phyloP scores from a whole-genome alignment of 441 rosid genomes.

The Raphanus hybrid region DNA sequence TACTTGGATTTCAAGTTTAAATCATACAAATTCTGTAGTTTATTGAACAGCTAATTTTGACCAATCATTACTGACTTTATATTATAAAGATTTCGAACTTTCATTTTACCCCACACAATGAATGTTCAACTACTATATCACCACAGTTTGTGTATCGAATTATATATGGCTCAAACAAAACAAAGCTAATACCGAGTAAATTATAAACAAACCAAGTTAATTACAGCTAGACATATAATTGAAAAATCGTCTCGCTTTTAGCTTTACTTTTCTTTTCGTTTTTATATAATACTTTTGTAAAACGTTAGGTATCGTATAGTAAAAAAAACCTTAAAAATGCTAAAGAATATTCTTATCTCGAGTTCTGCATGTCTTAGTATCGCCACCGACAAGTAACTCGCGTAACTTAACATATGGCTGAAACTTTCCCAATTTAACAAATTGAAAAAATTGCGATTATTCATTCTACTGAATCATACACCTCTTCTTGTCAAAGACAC shows the following conservation, averaged over 20 bases:
- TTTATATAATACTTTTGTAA: constrained; percentile 23
- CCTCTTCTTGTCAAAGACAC: constrained; percentile 18
- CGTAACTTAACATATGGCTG: constrained; percentile 26
- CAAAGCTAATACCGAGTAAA: not conserved
- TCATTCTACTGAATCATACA: not conserved
- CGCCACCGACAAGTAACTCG: constrained; percentile 40
- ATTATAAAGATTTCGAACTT: not conserved
- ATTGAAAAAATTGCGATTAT: constrained; percentile 1
- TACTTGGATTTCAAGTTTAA: not conserved
- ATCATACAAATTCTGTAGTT: not conserved
- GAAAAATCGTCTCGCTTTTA: not conserved
- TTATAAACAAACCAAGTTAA: not conserved
- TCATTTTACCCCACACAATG: not conserved
- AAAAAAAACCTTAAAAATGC: constrained; percentile 38
- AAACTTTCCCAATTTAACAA: not conserved
- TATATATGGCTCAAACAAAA: constrained; percentile 7
- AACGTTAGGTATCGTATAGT: constrained; percentile 27
- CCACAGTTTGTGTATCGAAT: not conserved
- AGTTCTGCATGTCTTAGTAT: constrained; percentile 11
- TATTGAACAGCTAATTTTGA: not conserved
- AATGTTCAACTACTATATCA: not conserved
- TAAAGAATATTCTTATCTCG: constrained; percentile 38
- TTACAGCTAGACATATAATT: not conserved
- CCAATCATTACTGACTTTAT: not conserved
- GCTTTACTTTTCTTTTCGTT: constrained; percentile 6